phyloP scores from a whole-genome alignment of 2,329 filamentous ascomycete genomes.

The Fusarium sp. region DNA sequence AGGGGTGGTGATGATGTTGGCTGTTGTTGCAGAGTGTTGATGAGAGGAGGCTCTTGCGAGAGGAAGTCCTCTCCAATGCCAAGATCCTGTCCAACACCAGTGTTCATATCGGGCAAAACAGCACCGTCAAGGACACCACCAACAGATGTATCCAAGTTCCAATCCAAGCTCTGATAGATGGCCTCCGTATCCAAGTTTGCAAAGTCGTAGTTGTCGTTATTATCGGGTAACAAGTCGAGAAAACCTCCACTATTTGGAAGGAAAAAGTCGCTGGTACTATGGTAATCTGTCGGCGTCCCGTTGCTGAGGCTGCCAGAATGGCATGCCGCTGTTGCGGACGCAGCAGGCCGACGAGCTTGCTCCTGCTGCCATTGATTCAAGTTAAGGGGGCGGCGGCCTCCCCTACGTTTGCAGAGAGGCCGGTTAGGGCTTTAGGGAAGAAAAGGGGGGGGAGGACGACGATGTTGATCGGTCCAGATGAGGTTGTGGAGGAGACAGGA shows the following conservation, averaged over 20 bases:
- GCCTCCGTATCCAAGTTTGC: constrained; percentile 6
- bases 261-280: constrained; percentile 20
- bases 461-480: constrained; percentile 12
- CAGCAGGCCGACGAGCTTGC: constrained; percentile 21
- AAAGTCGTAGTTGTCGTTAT: constrained; percentile 21
- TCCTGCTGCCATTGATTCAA: constrained; percentile 41
- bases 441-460: constrained; percentile 2
- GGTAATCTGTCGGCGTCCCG: constrained; percentile 21
- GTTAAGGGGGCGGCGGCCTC: constrained; percentile 41
- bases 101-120: constrained; percentile 15
- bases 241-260: constrained; percentile 12
- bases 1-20: not conserved
- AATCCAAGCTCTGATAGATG: constrained; percentile 19
- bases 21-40: constrained; percentile 21
- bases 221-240: constrained; percentile 34
- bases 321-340: constrained; percentile 20
- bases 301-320: constrained; percentile 31
- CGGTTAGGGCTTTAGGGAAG: constrained; percentile 23
- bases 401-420: constrained; percentile 40
- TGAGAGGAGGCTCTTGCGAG: constrained; percentile 23
- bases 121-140: constrained; percentile 29
- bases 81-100: constrained; percentile 13
- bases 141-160: constrained; percentile 15
- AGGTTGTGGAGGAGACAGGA: constrained; percentile 14
- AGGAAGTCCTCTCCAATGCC: constrained; percentile 33